Evolutionary conservation across 2,329 filamentous ascomycete genomes (phyloP), one percentile per base, ranked within the genome.

Genomic region (Xylariaceae sp.): DNA sequence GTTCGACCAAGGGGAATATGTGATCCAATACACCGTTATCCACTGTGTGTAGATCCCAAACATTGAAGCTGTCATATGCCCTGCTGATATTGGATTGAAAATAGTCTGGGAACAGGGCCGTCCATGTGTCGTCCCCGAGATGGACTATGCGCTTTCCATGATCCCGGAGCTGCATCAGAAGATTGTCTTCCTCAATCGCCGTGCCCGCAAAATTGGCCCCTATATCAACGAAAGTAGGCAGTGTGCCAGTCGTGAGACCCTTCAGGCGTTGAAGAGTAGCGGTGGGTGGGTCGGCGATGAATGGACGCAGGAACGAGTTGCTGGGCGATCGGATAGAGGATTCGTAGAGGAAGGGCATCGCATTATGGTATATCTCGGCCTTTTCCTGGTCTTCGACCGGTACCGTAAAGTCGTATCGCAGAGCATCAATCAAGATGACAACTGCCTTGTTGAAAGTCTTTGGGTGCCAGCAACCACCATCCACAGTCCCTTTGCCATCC

Each of bases 81-180:
- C 76, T 80, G 53, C 90, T 95, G 42, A 96, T 79, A 42, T 91
- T 86, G 8, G 82, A 70, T 62, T 95, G 84, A 56, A 98, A 98
- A 63, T 94, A 89, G n/a, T 77, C 87, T 0, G 93, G 93, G 61
- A 97, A 98, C 13, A 98, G 71, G 33, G 88, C 78, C 51, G 89
- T 87, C 93, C 93, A 98, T 4, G 93, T 98, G 65, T 98, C 91
- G 62, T 98, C 93, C n/a, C 93, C 93, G 29, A 98, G 71, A 57
- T 98, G 94, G 4, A 90, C 93, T 52, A 98, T 79, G 49, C 78
- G 87, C 72, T 89, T 68, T 64, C 78, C 58, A 66, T 81, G 65
- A 68, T 85, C 60, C 64, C 73, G 61, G 69, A 86, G 62, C 64
- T 95, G 64, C 74, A 82, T 67, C 67, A 86, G 57, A 67, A 83